Percentiles rank a stretch among this genome's conserved stretches.
phyloP scores from a whole-genome alignment of 129 eudicot species.

The Flaveria trinervia region DNA sequence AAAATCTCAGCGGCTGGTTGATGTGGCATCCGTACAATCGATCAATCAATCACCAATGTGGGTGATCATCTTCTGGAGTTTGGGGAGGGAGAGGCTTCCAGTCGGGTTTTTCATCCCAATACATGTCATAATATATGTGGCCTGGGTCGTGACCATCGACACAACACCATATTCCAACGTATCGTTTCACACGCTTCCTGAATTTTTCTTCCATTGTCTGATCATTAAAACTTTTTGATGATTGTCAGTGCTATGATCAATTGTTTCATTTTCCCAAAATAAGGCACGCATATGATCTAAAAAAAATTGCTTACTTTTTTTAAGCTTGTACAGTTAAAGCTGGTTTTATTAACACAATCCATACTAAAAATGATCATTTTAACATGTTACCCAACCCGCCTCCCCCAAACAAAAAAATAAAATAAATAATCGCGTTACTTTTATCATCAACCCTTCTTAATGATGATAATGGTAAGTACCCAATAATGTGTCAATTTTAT shows the following conservation, averaged over 20 bases:
- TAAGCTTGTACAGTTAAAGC: neutral
- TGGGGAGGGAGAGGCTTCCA: conserved; percentile 96
- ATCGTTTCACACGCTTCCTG: conserved; percentile 73
- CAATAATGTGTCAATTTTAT: too few species aligned
- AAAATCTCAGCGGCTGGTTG: conserved; percentile 8
- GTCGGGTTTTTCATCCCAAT: conserved; percentile 95
- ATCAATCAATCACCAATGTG: conserved; percentile 45
- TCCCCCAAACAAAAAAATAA: neutral
- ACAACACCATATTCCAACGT: conserved; percentile 96
- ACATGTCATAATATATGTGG: conserved; percentile 92
- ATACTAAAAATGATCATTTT: neutral
- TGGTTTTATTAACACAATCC: neutral
- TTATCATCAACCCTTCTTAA: neutral
- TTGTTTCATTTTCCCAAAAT: neutral
- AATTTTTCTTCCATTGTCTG: conserved; percentile 75
- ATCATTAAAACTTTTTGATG: conserved; percentile 1
- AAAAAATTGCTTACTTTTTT: neutral
- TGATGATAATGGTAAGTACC: neutral
- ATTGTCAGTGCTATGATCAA: neutral
- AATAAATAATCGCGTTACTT: neutral
- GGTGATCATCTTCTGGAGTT: conserved; percentile 86
- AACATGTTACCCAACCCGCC: neutral
- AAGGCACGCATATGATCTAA: neutral
- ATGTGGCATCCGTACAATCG: neutral
- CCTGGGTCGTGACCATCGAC: conserved; percentile 71